Conservation (phyloP, 2,329 filamentous ascomycete species). For the Biscogniauxia mediterranea region DNA sequence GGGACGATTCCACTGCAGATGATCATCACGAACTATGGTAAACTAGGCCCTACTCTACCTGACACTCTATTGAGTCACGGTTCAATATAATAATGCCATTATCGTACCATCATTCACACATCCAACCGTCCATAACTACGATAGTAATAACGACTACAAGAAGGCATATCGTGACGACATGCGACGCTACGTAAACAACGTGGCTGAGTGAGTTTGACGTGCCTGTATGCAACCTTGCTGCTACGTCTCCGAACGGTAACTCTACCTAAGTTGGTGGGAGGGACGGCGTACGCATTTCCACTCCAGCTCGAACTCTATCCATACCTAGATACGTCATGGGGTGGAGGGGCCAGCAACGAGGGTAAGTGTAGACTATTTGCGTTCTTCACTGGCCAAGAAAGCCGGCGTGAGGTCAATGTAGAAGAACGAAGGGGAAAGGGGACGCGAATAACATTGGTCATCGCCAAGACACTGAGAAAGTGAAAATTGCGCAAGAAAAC, state of each 20-base stretch:
- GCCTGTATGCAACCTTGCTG: neutral
- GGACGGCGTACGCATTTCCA: neutral
- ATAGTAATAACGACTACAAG: neutral
- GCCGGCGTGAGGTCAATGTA: neutral
- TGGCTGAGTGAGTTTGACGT: neutral
- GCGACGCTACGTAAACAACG: neutral
- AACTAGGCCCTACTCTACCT: neutral
- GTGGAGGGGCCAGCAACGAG: too few relatives aligned
- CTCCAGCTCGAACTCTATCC: too few relatives aligned
- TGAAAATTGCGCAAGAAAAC: neutral
- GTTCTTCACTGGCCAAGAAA: neutral
- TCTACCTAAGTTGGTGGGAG: neutral
- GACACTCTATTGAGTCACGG: neutral
- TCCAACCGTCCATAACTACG: neutral
- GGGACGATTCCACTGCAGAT: neutral
- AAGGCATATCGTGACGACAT: neutral
- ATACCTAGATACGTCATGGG: too few relatives aligned
- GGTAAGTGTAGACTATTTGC: too few relatives aligned
- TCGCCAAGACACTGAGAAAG: neutral
- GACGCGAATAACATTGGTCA: neutral
- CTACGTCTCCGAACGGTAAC: too few relatives aligned
- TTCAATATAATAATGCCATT: neutral
- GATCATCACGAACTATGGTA: neutral
- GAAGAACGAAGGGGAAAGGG: neutral
- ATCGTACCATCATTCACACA: neutral